These are phyloP conservation scores for Paraleonurus japonicus DNA, from an alignment of 257 asterid species.

Conservation along the genomic window DNA sequence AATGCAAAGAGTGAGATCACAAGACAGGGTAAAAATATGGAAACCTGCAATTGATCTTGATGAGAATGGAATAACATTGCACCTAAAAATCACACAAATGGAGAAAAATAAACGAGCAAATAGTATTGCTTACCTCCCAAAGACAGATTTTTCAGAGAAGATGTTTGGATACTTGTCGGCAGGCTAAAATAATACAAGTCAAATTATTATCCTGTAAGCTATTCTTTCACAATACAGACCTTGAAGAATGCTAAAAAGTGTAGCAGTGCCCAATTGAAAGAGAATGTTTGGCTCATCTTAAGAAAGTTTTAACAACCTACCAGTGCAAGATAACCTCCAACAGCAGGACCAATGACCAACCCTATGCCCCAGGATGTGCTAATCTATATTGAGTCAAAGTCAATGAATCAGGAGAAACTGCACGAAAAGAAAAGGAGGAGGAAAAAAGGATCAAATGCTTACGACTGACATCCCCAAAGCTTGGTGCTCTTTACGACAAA, in stretches of 20 bases:
- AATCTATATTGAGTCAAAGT: slow-evolving; percentile 40
- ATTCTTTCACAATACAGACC: background rate
- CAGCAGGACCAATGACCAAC: slow-evolving; percentile 87
- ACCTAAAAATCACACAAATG: background rate
- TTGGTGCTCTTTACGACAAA: slow-evolving; percentile 75
- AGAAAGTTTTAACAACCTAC: slow-evolving; percentile 31
- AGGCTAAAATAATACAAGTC: slow-evolving; percentile 45
- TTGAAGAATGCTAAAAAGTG: slow-evolving; percentile 6
- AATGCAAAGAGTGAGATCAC: slow-evolving; percentile 63
- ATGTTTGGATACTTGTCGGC: slow-evolving; percentile 79
- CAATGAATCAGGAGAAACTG: background rate
- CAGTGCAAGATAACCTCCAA: slow-evolving; percentile 92
- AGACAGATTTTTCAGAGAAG: slow-evolving; percentile 57
- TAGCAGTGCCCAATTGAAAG: background rate
- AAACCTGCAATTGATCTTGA: slow-evolving; percentile 47
- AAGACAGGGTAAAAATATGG: slow-evolving; percentile 88
- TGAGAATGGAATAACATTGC: background rate
- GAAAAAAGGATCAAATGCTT: slow-evolving; percentile 22
- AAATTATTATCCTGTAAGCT: background rate
- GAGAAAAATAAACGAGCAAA: background rate
- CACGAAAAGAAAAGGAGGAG: background rate
- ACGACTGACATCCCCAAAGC: slow-evolving; percentile 85
- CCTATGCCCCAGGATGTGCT: slow-evolving; percentile 91
- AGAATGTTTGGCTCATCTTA: background rate
- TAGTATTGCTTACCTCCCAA: slow-evolving; percentile 54